A percentile compares a stretch with the other conserved stretches of the same genome.
phyloP scores from a whole-genome alignment of 2,329 filamentous ascomycete species.

The Tolypocladium cylindrosporum region DNA sequence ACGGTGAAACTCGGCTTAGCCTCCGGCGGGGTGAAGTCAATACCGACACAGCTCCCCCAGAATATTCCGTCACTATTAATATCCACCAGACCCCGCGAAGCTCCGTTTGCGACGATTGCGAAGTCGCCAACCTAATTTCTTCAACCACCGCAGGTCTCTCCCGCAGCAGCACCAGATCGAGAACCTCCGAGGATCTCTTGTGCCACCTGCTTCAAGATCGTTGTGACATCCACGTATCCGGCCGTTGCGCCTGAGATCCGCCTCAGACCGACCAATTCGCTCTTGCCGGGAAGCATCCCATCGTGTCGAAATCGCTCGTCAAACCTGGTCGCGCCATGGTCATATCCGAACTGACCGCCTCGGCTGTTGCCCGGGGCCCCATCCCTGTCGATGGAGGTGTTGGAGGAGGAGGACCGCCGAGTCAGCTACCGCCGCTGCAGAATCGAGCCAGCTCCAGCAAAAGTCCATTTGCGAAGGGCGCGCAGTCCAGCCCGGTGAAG shows the following conservation, averaged over 20 bases:
- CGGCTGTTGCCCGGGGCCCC: constrained; percentile 21
- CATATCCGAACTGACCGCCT: constrained; percentile 23
- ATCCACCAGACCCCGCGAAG: background rate
- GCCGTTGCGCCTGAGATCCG: background rate
- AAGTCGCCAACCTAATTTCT: background rate
- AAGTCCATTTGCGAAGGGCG: constrained; percentile 55
- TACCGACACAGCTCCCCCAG: background rate
- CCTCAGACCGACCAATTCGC: background rate
- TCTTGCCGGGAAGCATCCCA: background rate
- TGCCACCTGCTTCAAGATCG: background rate
- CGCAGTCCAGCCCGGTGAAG: constrained; percentile 71
- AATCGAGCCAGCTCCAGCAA: constrained; percentile 27
- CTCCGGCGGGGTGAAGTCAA: background rate
- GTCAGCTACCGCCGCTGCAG: constrained; percentile 14
- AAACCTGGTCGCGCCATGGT: background rate
- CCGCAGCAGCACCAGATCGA: too few species aligned
- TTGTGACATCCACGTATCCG: background rate
- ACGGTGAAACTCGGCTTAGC: background rate
- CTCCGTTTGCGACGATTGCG: background rate
- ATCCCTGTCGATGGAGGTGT: constrained; percentile 13
- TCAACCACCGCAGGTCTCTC: background rate
- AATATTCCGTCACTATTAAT: background rate
- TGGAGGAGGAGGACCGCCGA: constrained; percentile 2
- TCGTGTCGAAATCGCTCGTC: background rate
- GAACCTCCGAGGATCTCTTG: background rate